Percentiles rank a stretch among this genome's conserved stretches.
phyloP scores from a whole-genome alignment of 371 early-diverging fungal genomes.

The Sporodiniella umbellata region DNA sequence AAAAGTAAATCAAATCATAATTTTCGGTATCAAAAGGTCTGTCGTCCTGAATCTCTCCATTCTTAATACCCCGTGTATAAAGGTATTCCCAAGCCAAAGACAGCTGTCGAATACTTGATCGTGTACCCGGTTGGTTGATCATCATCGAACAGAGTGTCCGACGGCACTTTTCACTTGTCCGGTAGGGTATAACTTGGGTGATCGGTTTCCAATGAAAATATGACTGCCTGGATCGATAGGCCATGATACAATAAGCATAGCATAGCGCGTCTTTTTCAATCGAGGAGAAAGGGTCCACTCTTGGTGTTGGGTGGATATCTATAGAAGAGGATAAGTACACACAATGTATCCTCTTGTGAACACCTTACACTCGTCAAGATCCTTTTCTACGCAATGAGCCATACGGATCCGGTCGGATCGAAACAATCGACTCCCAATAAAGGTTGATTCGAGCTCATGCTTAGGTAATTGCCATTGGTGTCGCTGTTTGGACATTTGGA shows the following conservation, averaged over 20 bases:
- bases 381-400: not conserved
- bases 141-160: slow-evolving; percentile 1
- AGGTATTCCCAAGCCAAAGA: slow-evolving; percentile 6
- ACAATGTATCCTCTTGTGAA: too few relatives aligned
- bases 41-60: slow-evolving; percentile 9
- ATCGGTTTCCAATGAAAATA: slow-evolving; percentile 16
- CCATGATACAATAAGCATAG: slow-evolving; percentile 18
- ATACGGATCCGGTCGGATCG: slow-evolving; percentile 1
- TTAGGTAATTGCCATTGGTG: too few relatives aligned
- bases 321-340: too few relatives aligned
- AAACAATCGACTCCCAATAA: slow-evolving; percentile 14
- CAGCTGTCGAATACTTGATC: slow-evolving; percentile 3
- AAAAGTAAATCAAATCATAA: slow-evolving; percentile 10
- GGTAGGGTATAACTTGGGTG: slow-evolving; percentile 2
- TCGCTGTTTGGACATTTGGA: too few relatives aligned
- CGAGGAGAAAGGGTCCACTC: slow-evolving; percentile 1
- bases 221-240: slow-evolving; percentile 3
- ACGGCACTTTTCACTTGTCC: slow-evolving; percentile 4
- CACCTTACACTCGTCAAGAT: not conserved
- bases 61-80: slow-evolving; percentile 10
- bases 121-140: not conserved
- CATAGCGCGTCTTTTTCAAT: slow-evolving; percentile 15
- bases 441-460: slow-evolving; percentile 7
- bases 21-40: slow-evolving; percentile 10
- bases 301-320: not conserved